Evolutionary conservation across 768 basidiomycete genomes (phyloP).

Genomic region (Lactarius hatsudake): DNA sequence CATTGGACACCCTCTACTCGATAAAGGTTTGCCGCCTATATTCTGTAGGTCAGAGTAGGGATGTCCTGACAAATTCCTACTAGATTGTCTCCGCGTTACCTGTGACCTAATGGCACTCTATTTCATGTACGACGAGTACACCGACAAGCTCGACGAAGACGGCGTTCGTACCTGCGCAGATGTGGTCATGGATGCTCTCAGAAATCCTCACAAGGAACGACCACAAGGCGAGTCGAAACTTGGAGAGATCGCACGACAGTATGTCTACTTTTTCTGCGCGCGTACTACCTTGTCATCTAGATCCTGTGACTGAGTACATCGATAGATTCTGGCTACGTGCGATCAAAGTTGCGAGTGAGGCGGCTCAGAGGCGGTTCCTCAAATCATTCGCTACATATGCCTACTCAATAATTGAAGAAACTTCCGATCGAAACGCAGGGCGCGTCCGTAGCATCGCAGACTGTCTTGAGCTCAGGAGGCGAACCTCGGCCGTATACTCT

Average conservation of each 20-base stretch:
- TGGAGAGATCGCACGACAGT: constrained; percentile 43
- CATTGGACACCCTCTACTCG: constrained; percentile 35
- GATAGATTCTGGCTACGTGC: neutral
- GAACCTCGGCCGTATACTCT: constrained; percentile 40
- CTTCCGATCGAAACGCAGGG: constrained; percentile 35
- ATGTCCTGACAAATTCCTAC: neutral
- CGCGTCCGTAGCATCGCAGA: constrained; percentile 39
- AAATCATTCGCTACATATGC: constrained; percentile 37
- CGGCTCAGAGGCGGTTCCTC: constrained; percentile 37
- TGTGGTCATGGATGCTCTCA: constrained; percentile 41
- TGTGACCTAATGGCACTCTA: constrained; percentile 52
- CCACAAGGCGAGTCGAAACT: constrained; percentile 38
- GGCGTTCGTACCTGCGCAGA: constrained; percentile 35
- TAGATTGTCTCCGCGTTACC: constrained; percentile 32
- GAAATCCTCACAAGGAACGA: constrained; percentile 35
- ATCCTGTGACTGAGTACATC: neutral
- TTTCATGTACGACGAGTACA: constrained; percentile 50
- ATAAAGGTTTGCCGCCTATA: constrained; percentile 31
- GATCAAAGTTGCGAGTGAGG: constrained; percentile 30
- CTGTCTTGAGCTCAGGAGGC: constrained; percentile 41
- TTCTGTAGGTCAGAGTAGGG: neutral
- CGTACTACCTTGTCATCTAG: neutral
- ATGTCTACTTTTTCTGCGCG: constrained; percentile 16
- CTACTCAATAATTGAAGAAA: constrained; percentile 36
- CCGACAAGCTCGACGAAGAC: constrained; percentile 38